phyloP scores from a whole-genome alignment of 2,329 filamentous ascomycete genomes.

The Pochonia chlamydosporia region DNA sequence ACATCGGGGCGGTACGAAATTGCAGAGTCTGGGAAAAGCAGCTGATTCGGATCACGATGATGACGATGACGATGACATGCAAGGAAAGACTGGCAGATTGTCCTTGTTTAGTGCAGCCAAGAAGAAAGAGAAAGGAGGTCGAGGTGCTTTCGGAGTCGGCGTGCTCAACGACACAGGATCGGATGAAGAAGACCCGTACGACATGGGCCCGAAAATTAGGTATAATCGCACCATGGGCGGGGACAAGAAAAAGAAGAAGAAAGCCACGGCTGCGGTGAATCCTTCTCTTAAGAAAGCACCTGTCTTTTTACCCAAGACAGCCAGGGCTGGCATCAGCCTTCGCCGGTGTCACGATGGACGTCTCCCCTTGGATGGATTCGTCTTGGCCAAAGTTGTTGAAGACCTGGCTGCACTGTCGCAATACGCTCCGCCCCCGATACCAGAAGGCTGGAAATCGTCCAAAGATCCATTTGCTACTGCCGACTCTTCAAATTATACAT shows the following conservation, averaged over 20 bases:
- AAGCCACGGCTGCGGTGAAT: constrained; percentile 47
- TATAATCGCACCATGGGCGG: constrained; percentile 79
- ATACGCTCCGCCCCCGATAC: constrained; percentile 63
- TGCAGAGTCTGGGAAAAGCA: constrained; percentile 32
- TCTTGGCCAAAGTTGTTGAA: constrained; percentile 53
- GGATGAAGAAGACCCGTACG: constrained; percentile 91
- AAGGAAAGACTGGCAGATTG: constrained; percentile 1
- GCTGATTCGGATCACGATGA: constrained; percentile 40
- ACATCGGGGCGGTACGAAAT: constrained; percentile 51
- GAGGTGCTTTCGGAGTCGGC: constrained; percentile 77
- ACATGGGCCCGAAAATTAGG: constrained; percentile 83
- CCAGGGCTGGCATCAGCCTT: constrained; percentile 21
- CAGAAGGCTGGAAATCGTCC: constrained; percentile 66
- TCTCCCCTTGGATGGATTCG: constrained; percentile 73
- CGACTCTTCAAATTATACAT: constrained; percentile 41
- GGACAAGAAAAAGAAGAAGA: constrained; percentile 72
- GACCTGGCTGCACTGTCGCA: constrained; percentile 24
- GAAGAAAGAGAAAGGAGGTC: constrained; percentile 45
- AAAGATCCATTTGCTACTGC: constrained; percentile 28
- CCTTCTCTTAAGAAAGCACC: constrained; percentile 61
- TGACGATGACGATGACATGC: constrained; percentile 23
- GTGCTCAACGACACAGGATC: constrained; percentile 89
- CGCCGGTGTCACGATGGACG: constrained; percentile 78
- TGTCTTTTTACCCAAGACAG: constrained; percentile 63
- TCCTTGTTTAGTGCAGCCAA: constrained; percentile 23